These are phyloP conservation scores for Asterionellopsis glacialis DNA, from an alignment of 108 stramenopile genomes.

Conservation along the genomic window DNA sequence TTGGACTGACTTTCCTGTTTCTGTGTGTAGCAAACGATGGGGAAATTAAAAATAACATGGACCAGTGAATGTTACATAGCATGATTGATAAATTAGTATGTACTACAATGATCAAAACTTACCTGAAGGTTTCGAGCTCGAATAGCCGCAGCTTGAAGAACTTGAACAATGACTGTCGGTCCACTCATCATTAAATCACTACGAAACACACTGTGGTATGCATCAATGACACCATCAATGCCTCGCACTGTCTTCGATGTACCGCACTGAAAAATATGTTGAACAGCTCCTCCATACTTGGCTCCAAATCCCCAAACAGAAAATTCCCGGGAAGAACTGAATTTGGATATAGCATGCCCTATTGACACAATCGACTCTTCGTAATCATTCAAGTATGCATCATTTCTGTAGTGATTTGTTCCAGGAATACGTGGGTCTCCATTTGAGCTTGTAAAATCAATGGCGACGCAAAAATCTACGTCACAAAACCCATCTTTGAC, in stretches of 20 bases:
- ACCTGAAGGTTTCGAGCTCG: constrained; percentile 17
- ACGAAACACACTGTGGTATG: constrained; percentile 55
- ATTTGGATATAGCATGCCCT: constrained; percentile 41
- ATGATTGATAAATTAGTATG: background rate
- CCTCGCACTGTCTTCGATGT: constrained; percentile 26
- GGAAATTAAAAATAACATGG: no score
- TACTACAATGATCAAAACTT: constrained; percentile 2
- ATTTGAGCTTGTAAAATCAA: constrained; percentile 64
- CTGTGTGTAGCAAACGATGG: background rate
- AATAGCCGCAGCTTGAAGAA: constrained; percentile 28
- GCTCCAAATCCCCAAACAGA: constrained; percentile 83
- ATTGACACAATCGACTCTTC: constrained; percentile 58
- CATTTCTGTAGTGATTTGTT: constrained; percentile 16
- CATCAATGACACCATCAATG: constrained; percentile 52
- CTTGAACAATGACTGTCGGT: constrained; percentile 55
- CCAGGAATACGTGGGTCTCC: constrained; percentile 32
- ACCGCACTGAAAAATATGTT: constrained; percentile 65
- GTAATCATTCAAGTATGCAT: constrained; percentile 40
- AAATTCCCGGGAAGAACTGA: constrained; percentile 30
- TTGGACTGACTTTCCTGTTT: background rate
- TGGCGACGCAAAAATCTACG: constrained; percentile 35
- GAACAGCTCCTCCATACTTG: constrained; percentile 51
- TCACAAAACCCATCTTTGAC: background rate
- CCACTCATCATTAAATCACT: constrained; percentile 60
- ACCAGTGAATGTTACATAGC: no score